These are phyloP conservation scores for Apiotrichum gracile DNA, from an alignment of 1,284 basidiomycete genomes.

Conservation along the genomic window DNA sequence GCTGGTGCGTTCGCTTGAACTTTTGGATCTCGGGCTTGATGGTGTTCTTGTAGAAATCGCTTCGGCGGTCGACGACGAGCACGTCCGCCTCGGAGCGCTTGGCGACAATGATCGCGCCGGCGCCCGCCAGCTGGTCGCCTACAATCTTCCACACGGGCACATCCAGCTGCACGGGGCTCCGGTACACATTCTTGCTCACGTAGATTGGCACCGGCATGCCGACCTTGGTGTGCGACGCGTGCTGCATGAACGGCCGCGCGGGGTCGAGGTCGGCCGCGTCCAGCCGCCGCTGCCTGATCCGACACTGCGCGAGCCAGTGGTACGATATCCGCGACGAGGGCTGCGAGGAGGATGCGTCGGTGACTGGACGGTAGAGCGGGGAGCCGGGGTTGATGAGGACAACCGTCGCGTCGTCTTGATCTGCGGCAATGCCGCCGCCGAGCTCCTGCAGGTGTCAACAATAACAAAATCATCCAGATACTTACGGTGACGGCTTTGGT, in stretches of 20 bases:
- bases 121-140: conserved; percentile 1
- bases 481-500: neutral
- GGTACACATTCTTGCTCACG: conserved; percentile 32
- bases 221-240: neutral
- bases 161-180: conserved; percentile 14
- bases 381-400: conserved; percentile 5
- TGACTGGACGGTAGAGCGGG: neutral
- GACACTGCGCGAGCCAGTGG: conserved; percentile 32
- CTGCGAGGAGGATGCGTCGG: neutral
- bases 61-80: conserved; percentile 29
- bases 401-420: neutral
- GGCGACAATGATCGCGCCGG: conserved; percentile 27
- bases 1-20: conserved; percentile 25
- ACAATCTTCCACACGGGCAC: conserved; percentile 1
- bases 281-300: neutral
- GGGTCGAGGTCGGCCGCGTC: conserved; percentile 6
- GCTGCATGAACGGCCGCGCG: conserved; percentile 1
- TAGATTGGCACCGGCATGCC: conserved; percentile 26
- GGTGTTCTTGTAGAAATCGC: conserved; percentile 24
- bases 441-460: conserved; percentile 1
- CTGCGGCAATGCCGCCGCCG: neutral
- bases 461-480: neutral
- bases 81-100: conserved; percentile 33
- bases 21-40: conserved; percentile 22
- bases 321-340: conserved; percentile 19